phyloP scores from a whole-genome alignment of 2,329 filamentous ascomycete genomes.

The Chalara sp. region DNA sequence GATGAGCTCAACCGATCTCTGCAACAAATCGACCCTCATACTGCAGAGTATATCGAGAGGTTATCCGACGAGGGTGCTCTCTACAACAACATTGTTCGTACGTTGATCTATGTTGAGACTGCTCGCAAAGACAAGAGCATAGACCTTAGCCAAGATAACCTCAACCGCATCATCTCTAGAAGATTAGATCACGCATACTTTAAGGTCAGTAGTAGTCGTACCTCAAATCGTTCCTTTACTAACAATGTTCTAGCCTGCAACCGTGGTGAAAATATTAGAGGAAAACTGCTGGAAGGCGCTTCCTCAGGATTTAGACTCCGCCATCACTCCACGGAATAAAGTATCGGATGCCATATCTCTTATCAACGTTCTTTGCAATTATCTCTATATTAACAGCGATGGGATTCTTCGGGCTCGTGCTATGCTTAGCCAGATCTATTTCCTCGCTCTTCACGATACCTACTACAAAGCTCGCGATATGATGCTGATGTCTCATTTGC shows the following conservation, averaged over 20 bases:
- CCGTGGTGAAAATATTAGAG: slow-evolving; percentile 89
- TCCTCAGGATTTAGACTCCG: slow-evolving; percentile 62
- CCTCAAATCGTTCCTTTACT: slow-evolving; percentile 4
- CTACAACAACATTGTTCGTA: slow-evolving; percentile 88
- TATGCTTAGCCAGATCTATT: slow-evolving; percentile 98
- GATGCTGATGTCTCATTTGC: slow-evolving; percentile 99
- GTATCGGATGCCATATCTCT: slow-evolving; percentile 65
- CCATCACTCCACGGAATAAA: slow-evolving; percentile 68
- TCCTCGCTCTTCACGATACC: slow-evolving; percentile 92
- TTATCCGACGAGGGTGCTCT: slow-evolving; percentile 83
- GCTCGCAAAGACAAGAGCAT: slow-evolving; percentile 64
- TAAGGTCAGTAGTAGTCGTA: slow-evolving; percentile 53
- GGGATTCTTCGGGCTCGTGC: slow-evolving; percentile 93
- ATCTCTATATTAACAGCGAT: slow-evolving; percentile 90
- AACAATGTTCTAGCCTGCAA: slow-evolving; percentile 55
- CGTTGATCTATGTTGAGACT: slow-evolving; percentile 80
- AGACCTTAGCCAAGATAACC: slow-evolving; percentile 72
- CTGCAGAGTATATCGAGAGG: slow-evolving; percentile 95
- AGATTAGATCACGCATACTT: slow-evolving; percentile 97
- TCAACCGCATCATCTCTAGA: slow-evolving; percentile 91
- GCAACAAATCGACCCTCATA: slow-evolving; percentile 96
- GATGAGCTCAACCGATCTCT: slow-evolving; percentile 97
- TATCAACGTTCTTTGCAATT: slow-evolving; percentile 84
- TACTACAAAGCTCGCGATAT: slow-evolving; percentile 98
- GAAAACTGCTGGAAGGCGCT: slow-evolving; percentile 88